Base-by-base conservation (phyloP, 306 rosid genomes). In the Senna siamea region DNA sequence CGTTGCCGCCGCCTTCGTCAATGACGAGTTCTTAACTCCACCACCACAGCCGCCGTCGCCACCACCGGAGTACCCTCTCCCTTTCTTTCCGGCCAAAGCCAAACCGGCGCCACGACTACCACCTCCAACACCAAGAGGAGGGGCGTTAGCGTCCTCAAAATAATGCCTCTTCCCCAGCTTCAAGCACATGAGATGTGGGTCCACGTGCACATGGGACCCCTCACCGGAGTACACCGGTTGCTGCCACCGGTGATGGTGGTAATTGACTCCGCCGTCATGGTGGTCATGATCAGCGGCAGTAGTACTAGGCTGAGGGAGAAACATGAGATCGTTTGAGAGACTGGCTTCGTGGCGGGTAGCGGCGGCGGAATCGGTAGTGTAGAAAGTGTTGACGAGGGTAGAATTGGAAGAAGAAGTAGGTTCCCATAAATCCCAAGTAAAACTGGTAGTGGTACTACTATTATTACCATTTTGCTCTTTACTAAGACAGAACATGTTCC, bases 91-190 rank as follows among this genome's bases (percentile, higher is more conserved):
- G 32, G 50, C 75, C 58, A 76, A 41, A 7, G 73, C 52, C 19
- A 82, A 73, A 10, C 12, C 32, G 0, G 57, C 73, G 0, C 7
- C 66, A 1, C 84, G 81, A 2, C 50, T 54, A 0, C 74, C 70
- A 1, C 46, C 15, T 5, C 59, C 73, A 53, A 52, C 30, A 26
- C 30, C 30, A 26, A 1, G 2, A 26, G 3, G 69, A 59, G 64
- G 54, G 46, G 70, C 56, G 32, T 51, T 60, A 7, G 86, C 61
- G 43, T 93, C 95, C 89, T 87, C 98, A 51, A 93, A 93, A 83
- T 93, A 93, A 73, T 93, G 89, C 76, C 98, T 80, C 90, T 90
- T 93, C 32, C 98, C 98, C 5, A 93, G 89, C 87, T 93, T 93
- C 92, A 93, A 78, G 73, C 93, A 93, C 85, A 75, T 85, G 4